Evolutionary conservation across 257 asterid genomes (phyloP).

Genomic region (Sherardia arvensis): DNA sequence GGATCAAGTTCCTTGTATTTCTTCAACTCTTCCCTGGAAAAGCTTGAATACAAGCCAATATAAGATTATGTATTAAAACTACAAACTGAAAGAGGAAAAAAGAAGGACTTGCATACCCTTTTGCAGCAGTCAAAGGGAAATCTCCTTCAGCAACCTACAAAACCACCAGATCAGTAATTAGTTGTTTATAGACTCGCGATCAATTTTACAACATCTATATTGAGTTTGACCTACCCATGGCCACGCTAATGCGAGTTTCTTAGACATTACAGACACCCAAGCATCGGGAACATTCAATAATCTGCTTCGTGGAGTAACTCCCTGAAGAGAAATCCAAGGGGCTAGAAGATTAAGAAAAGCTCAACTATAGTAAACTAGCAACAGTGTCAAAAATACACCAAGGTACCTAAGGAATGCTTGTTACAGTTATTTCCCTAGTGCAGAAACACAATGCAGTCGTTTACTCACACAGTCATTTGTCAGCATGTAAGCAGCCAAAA

Average conservation of each 20-base stretch:
- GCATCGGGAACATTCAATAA: constrained; percentile 35
- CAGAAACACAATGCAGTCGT: background rate
- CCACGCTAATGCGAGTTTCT: constrained; percentile 69
- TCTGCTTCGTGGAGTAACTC: constrained; percentile 42
- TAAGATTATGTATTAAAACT: background rate
- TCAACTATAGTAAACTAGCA: background rate
- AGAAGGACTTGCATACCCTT: constrained; percentile 47
- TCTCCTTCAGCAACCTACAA: constrained; percentile 80
- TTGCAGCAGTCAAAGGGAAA: constrained; percentile 56
- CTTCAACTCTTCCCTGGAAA: constrained; percentile 63
- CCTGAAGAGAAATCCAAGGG: constrained; percentile 32
- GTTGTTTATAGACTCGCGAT: constrained; percentile 10
- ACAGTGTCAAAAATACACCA: background rate
- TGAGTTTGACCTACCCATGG: constrained; percentile 61
- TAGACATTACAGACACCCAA: constrained; percentile 56
- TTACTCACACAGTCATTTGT: background rate
- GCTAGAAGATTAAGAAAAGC: background rate
- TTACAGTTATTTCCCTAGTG: background rate
- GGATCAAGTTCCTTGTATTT: constrained; percentile 69
- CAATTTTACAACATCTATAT: constrained; percentile 1
- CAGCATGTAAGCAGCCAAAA: background rate
- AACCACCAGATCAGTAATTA: constrained; percentile 7
- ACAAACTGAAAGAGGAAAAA: constrained; percentile 12
- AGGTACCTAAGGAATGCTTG: background rate
- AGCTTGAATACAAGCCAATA: background rate